Base-by-base conservation (phyloP, 306 rosid species). In the Lathyrus tuberosus region DNA sequence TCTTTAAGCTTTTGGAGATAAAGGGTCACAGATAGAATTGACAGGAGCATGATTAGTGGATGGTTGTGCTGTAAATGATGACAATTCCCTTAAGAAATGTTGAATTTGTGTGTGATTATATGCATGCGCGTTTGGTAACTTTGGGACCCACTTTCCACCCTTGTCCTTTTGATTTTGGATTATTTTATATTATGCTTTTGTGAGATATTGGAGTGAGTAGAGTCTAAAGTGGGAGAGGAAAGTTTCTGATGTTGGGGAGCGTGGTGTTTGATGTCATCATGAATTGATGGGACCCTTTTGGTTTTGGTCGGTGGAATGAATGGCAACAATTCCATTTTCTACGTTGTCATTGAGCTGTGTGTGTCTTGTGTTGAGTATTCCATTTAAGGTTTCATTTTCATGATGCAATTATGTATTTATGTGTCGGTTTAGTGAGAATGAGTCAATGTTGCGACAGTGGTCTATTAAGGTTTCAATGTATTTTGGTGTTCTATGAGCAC, bases 81-180 rank as follows among this genome's bases (percentile, higher is more conserved):
- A 56, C 78, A 76, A 8, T 22, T 24, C 18, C 16, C 76, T 22
- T 10, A 54, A 54, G 9, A 54, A 54, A 24, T 80, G 83, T 78
- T 81, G 84, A 81, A 61, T 82, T 69, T 78, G 70, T 77, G 71
- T 82, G 78, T 82, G 86, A 82, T 71, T 67, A 69, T 74, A 85
- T 72, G 95, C 97, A 91, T 86, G 97, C 95, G 95, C 84, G 89
- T 86, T 78, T 57, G 89, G 86, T 88, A 73, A 69, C 63, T 31
- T 46, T 22, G 73, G 97, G 95, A 53, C 90, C 97, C 86, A 84
- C 90, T 52, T 48, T 81, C 82, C 78, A 80, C 76, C 79, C 84
- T 77, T 35, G 40, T 35, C 78, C 41, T 65, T 73, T 75, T 78
- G 66, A 67, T 71, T 65, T 70, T 80, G 76, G 80, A 76, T 79